phyloP scores from a whole-genome alignment of 768 basidiomycete genomes.

The Suillus fuscotomentosus region DNA sequence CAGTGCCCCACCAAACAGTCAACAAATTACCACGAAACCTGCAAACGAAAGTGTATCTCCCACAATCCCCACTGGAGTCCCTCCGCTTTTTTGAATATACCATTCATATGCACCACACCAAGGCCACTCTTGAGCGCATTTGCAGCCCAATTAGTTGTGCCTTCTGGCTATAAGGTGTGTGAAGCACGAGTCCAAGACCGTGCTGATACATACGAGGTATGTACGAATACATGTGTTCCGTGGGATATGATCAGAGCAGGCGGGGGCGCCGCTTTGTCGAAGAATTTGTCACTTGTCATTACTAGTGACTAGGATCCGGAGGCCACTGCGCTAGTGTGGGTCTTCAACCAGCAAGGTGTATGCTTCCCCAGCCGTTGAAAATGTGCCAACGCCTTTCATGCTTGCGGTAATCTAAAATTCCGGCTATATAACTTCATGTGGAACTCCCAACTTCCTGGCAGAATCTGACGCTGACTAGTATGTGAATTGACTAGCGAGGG shows the following conservation, averaged over 20 bases:
- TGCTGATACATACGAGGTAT: background rate
- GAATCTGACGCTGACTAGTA: too few relatives aligned
- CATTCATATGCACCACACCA: background rate
- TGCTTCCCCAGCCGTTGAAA: background rate
- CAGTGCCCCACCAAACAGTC: background rate
- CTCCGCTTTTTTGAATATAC: background rate
- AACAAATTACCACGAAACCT: background rate
- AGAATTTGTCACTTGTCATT: constrained; percentile 40
- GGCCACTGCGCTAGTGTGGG: constrained; percentile 30
- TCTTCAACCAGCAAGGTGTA: constrained; percentile 46
- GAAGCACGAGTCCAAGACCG: background rate
- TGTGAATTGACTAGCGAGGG: too few relatives aligned
- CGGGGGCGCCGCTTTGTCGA: constrained; percentile 31
- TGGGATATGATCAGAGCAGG: constrained; percentile 9
- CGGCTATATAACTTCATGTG: constrained; percentile 47
- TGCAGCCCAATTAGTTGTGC: background rate
- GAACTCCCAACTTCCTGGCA: background rate
- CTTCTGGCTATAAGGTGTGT: background rate
- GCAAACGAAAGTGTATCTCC: constrained; percentile 3
- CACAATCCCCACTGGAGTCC: constrained; percentile 1
- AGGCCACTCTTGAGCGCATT: background rate
- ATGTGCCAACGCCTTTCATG: constrained; percentile 3
- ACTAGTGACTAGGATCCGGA: constrained; percentile 33
- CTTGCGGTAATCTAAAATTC: constrained; percentile 34
- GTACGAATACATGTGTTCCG: background rate